phyloP scores from a whole-genome alignment of 345 rosid genomes.

The Limnanthes douglasii region DNA sequence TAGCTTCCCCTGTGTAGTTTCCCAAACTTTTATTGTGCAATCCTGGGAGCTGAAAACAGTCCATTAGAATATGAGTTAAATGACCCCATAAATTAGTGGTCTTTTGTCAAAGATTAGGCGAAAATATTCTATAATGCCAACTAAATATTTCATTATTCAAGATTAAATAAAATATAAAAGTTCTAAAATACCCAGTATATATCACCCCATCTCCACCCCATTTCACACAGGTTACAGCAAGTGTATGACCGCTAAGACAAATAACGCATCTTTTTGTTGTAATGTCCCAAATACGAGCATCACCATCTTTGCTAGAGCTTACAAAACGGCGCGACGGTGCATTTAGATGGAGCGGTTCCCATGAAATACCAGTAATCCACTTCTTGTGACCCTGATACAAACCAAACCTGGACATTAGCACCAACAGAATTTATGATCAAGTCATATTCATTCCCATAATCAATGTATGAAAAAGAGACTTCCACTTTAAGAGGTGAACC shows the following conservation, averaged over 20 bases:
- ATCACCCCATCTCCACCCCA: slow-evolving; percentile 97
- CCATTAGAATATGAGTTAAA: slow-evolving; percentile 5
- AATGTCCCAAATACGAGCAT: slow-evolving; percentile 94
- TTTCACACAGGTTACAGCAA: slow-evolving; percentile 93
- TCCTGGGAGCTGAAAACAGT: slow-evolving; percentile 68
- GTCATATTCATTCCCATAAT: too few species aligned
- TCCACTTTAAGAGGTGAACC: too few species aligned
- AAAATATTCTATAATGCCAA: not conserved
- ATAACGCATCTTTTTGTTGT: slow-evolving; percentile 52
- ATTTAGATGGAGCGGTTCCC: slow-evolving; percentile 91
- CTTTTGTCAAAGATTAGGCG: not conserved
- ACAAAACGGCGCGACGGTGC: slow-evolving; percentile 95
- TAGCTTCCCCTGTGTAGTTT: slow-evolving; percentile 87
- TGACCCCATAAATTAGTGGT: too few species aligned
- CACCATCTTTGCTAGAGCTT: slow-evolving; percentile 96
- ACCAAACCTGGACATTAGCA: slow-evolving; percentile 4
- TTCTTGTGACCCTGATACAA: slow-evolving; percentile 79
- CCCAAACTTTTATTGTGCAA: slow-evolving; percentile 95
- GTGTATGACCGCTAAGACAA: slow-evolving; percentile 77
- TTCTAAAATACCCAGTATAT: slow-evolving; percentile 55
- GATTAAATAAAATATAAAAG: not conserved
- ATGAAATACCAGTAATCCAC: slow-evolving; percentile 95
- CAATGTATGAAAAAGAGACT: too few species aligned
- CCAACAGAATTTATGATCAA: too few species aligned
- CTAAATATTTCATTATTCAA: not conserved